phyloP scores from a whole-genome alignment of 1,284 basidiomycete species.

The Mycena sp. region DNA sequence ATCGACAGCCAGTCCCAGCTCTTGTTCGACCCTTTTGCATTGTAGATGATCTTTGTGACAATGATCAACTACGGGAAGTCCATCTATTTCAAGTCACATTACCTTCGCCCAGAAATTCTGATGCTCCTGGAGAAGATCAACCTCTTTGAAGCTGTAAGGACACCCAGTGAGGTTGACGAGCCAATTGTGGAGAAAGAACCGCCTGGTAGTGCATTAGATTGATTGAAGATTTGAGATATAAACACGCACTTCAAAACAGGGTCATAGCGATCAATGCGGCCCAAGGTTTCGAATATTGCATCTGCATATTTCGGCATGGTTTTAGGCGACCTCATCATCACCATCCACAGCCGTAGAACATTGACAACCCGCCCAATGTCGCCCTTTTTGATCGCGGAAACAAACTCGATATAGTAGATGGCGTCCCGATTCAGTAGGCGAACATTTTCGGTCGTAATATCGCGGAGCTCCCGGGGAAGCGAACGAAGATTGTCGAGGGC shows the following conservation, averaged over 20 bases:
- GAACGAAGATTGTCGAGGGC: background rate
- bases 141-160: constrained; percentile 21
- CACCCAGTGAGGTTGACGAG: no score
- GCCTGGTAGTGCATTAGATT: constrained; percentile 22
- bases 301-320: constrained; percentile 45
- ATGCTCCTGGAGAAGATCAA: constrained; percentile 34
- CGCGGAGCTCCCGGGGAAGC: constrained; percentile 8
- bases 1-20: constrained; percentile 37
- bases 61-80: background rate
- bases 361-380: constrained; percentile 41
- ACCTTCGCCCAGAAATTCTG: constrained; percentile 25
- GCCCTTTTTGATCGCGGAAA: constrained; percentile 38
- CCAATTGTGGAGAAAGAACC: no score
- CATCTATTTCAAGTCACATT: background rate
- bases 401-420: no score
- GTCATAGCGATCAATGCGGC: no score
- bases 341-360: constrained; percentile 34
- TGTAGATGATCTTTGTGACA: constrained; percentile 30
- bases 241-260: constrained; percentile 1
- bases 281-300: constrained; percentile 36
- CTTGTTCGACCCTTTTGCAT: constrained; percentile 29
- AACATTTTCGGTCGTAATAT: constrained; percentile 36
- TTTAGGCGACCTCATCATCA: constrained; percentile 39
- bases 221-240: background rate
- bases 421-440: constrained; percentile 40